Evolutionary conservation across 164 flowering plant species (phyloP), one percentile per base, ranked within the genome.

Genomic region (Taxillus chinensis): DNA sequence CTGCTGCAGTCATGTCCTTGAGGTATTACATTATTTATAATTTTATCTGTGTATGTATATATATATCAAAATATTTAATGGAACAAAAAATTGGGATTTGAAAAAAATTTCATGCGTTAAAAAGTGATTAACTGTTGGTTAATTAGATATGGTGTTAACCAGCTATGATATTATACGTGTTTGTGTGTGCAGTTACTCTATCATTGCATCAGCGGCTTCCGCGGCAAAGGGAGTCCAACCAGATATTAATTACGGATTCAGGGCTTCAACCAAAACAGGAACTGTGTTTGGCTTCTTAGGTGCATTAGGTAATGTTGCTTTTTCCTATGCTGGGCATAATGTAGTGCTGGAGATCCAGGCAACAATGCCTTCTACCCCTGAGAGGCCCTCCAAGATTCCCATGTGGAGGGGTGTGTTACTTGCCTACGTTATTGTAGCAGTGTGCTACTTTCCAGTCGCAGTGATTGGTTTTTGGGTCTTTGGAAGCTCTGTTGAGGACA

Each of bases 341-440:
- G 89, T 86, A 66, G 89, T 80, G 1, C 50, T 86, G 70, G 92
- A 86, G 63, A 85, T 85, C 55, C 91, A 83, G 63, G 87, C 91
- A 12, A 80, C 88, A 4, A 82, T 86, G 57, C 87, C 89, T 59
- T 84, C 92, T 0, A 74, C 86, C 0, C 85, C 84, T 0, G 83
- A 81, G 51, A 77, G 66, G 57, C 89, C 87, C 8, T 82, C 89
- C 14, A 82, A 81, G 67, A 74, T 46, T 16, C 83, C 92, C 1
- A 86, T 82, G 92, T 84, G 87, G 87, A 78, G 62, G 59, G 92
- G 89, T 3, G 82, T 72, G 1, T 7, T 83, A 9, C 66, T 81
- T 56, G 82, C 85, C 39, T 79, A 81, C 49, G 62, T 77, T 3
- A 58, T 81, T 45, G 82, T 81, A 5, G 85, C 82, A 3, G 1